Evolutionary conservation across 2,329 filamentous ascomycete genomes (phyloP), one percentile per base, ranked within the genome.

Genomic region (Capronia americana): DNA sequence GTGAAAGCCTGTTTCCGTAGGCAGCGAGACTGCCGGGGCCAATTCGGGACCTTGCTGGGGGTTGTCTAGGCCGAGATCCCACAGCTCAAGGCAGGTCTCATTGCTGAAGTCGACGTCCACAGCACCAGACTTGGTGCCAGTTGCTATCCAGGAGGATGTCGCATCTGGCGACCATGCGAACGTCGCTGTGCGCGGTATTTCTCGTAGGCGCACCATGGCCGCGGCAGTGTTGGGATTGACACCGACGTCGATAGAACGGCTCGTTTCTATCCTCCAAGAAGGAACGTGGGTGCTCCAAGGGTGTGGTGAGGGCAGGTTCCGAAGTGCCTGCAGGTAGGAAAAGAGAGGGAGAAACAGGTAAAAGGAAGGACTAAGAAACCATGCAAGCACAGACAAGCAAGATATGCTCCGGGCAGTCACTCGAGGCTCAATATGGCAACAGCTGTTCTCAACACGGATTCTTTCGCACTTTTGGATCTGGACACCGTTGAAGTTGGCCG

Each of bases 61-160:
- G 78, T 88, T 88, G 78, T 96, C 92, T 72, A 98, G 85, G 76
- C 88, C 89, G 72, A 99, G 84, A 80, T 98, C 92, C 95, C 95
- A 99, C 68, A 99, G 85, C 83, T 99, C 95, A 65, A 99, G 84
- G 82, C 94, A 94, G 70, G 93, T 97, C 79, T 98, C 93, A 79
- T 95, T 95, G 30, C 95, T 98, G 81, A 99, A 99, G 79, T 98
- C 93, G 74, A 92, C 93, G 80, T 96, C 93, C 50, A 99, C 93
- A 74, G 95, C 95, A 70, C 95, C 95, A 68, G 95, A 93, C 73
- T 93, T 90, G 55, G 95, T 99, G 74, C 95, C 95, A 30, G 95
- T 99, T 67, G 92, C 94, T 71, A 99, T 84, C 73, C 96, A 85
- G 74, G 94, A 93, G 73, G 89, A 88, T 46, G 87, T 86, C 58